These are phyloP conservation scores for Closterium sp. DNA, from an alignment of 139 green algal genomes.

Conservation along the genomic window DNA sequence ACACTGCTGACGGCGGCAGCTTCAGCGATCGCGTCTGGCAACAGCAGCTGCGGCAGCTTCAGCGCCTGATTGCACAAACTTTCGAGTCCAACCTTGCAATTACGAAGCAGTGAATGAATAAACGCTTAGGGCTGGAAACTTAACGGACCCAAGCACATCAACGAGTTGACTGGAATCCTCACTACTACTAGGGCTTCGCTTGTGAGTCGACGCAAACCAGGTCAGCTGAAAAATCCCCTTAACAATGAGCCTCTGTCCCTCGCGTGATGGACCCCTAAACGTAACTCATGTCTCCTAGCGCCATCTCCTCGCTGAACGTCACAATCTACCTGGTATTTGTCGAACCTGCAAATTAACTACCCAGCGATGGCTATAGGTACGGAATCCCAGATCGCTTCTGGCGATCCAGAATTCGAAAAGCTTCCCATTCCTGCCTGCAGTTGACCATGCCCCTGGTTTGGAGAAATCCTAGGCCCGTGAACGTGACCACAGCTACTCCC, in stretches of 20 bases:
- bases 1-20: background rate
- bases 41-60: background rate
- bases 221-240: background rate
- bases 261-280: background rate
- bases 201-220: background rate
- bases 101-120: too few species aligned
- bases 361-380: too few species aligned
- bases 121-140: too few species aligned
- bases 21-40: background rate
- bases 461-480: background rate
- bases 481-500: background rate
- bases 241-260: background rate
- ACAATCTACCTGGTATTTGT: too few species aligned
- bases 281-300: background rate
- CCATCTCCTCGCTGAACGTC: background rate
- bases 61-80: background rate
- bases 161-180: background rate
- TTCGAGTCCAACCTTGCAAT: too few species aligned
- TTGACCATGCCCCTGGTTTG: too few species aligned
- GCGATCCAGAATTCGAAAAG: too few species aligned
- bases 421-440: too few species aligned
- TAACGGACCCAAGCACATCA: too few species aligned
- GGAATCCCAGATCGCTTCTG: too few species aligned
- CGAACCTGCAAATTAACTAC: too few species aligned
- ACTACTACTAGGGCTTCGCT: background rate